Evolutionary conservation across 768 basidiomycete genomes (phyloP), one percentile per base, ranked within the genome.

Genomic region (Infundibulicybe gibba): DNA sequence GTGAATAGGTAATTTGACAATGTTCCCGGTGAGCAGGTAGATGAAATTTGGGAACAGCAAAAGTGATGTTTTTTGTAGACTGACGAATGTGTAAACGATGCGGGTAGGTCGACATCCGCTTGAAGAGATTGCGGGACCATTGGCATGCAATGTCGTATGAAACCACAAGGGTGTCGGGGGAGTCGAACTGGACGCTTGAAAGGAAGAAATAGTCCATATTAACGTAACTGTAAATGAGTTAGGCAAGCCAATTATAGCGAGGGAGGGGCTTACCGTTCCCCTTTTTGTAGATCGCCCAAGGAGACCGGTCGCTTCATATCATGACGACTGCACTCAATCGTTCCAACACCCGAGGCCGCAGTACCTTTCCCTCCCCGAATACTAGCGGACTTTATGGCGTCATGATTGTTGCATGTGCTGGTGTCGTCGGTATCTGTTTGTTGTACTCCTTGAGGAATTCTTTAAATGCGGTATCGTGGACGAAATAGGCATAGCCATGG

Each of bases 121-220:
- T 19, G 1, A 25, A 6, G 8, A 57, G 44, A 12, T 54, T 42
- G 9, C 14, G 11, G 1, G 37, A 40, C 52, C 54, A 64, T 38
- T 63, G 60, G 38, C 60, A 64, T 2, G 49, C 56, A 19, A 64
- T 64, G 47, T 69, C 67, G 46, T 69, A 69, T 0, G 61, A 65
- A 2, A 62, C 21, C 9, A 52, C 41, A 3, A 65, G 32, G 11
- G 17, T 21, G 1, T 6, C 13, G 20, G 45, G 47, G 1, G 32
- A 31, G 8, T 45, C 45, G 30, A 41, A 37, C 13, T 13, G 32
- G 4, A 57, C 47, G 12, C 41, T 58, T 5, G 32, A 53, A 6
- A 49, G 48, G 20, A 56, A 43, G 30, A 65, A 40, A 37, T 57
- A 67, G 32, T 65, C 64, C 54, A 65, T 64, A 40, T 65, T 64